Conservation (phyloP, 2,329 filamentous ascomycete species). For the Ascochyta clinopodiicola region DNA sequence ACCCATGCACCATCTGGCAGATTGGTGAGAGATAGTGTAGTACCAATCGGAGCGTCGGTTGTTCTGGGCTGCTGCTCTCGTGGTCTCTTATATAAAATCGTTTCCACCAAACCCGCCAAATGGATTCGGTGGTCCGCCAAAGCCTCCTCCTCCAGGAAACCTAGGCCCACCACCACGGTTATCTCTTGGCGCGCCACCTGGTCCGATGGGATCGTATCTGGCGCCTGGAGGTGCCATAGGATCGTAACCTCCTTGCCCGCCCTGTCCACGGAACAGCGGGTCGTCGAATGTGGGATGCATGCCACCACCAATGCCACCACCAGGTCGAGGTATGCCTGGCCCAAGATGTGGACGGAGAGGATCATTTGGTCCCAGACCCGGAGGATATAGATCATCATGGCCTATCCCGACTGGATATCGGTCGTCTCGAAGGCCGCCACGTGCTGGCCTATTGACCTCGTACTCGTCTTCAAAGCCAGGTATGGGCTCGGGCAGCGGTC, state of each 20-base stretch:
- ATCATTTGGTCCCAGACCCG: slow-evolving; percentile 83
- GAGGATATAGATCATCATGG: slow-evolving; percentile 85
- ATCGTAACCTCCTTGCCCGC: slow-evolving; percentile 61
- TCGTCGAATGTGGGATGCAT: slow-evolving; percentile 98
- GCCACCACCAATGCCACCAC: slow-evolving; percentile 71
- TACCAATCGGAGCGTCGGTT: not conserved
- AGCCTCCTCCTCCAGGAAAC: slow-evolving; percentile 51
- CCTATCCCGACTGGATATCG: slow-evolving; percentile 74
- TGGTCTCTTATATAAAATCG: slow-evolving; percentile 59
- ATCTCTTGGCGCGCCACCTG: slow-evolving; percentile 55
- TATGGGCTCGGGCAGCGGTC: slow-evolving; percentile 78
- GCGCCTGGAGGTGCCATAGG: slow-evolving; percentile 83
- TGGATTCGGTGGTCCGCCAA: slow-evolving; percentile 60
- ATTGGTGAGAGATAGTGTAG: not conserved
- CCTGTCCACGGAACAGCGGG: slow-evolving; percentile 74
- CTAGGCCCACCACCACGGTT: slow-evolving; percentile 38
- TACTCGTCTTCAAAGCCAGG: slow-evolving; percentile 94
- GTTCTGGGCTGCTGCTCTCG: not conserved
- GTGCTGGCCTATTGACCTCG: slow-evolving; percentile 74
- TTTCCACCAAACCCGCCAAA: slow-evolving; percentile 67
- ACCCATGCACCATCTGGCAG: not conserved
- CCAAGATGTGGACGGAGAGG: slow-evolving; percentile 74
- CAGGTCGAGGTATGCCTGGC: slow-evolving; percentile 63
- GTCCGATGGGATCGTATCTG: slow-evolving; percentile 83
- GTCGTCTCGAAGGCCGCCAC: slow-evolving; percentile 56